Evolutionary conservation across 2,329 filamentous ascomycete species (phyloP).

Genomic region (Lachnellula occidentalis): DNA sequence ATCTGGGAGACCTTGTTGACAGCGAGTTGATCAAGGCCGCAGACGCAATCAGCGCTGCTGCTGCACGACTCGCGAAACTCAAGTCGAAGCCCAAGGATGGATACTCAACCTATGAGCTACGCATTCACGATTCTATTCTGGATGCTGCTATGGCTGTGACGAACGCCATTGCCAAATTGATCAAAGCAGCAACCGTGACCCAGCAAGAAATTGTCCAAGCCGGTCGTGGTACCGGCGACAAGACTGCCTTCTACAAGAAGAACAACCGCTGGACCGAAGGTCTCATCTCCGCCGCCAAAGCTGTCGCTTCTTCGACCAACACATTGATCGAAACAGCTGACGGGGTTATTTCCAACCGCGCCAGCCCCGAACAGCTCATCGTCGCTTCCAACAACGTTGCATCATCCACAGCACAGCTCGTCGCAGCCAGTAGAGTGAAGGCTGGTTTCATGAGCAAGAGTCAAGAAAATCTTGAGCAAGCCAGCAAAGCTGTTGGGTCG

Average conservation of each 20-base stretch:
- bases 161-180: constrained; percentile 86
- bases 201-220: constrained; percentile 96
- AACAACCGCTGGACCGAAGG: constrained; percentile 99
- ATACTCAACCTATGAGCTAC: constrained; percentile 93
- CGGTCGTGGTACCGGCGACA: constrained; percentile 78
- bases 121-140: constrained; percentile 91
- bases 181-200: constrained; percentile 87
- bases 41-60: constrained; percentile 89
- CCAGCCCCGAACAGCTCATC: constrained; percentile 94
- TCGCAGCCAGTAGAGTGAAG: constrained; percentile 93
- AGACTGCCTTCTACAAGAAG: constrained; percentile 98
- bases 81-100: constrained; percentile 95
- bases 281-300: constrained; percentile 93
- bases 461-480: constrained; percentile 84
- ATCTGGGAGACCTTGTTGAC: constrained; percentile 90
- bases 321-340: constrained; percentile 97
- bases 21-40: constrained; percentile 88
- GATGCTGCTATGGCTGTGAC: constrained; percentile 91
- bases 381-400: constrained; percentile 97
- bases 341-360: constrained; percentile 84
- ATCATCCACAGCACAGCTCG: constrained; percentile 91
- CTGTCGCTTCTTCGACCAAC: constrained; percentile 89
- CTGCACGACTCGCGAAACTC: constrained; percentile 81
- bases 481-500: constrained; percentile 85
- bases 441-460: constrained; percentile 97